Base-by-base conservation (phyloP, 129 eudicot genomes). In the Tagetes erecta region DNA sequence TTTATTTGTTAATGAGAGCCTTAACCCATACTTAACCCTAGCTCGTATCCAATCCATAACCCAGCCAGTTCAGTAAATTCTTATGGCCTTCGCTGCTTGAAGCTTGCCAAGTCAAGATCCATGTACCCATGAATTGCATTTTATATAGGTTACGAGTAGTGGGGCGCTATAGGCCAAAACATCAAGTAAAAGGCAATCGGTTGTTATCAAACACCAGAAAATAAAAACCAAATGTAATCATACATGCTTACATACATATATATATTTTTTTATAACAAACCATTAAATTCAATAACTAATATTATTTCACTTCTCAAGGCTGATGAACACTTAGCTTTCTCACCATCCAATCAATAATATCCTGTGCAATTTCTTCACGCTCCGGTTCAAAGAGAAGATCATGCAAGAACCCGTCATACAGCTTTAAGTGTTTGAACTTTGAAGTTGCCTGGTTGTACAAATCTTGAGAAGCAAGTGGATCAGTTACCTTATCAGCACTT, bases 351-450 rank as follows among this genome's bases (percentile, higher is more conserved):
- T 91, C 86, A 11, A 94, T 94, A 71, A 94, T 94, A 66, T 94
- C 99, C 81, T 80, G 92, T 2, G 87, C 99, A 35, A 94, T 82
- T 67, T 94, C 99, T 78, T 91, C 94, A 3, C 97, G 93, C 75
- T 94, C 99, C 3, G 97, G 97, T 77, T 94, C 99, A 7, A 91
- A 94, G 4, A 94, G 86, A 60, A 94, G 96, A 80, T 94, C 99
- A 47, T 94, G 99, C 84, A 94, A 83, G 78, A 88, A 91, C 49
- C 99, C 99, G 0, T 94, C 94, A 8, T 94, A 94, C 34, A 94
- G 88, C 82, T 87, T 94, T 41, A 94, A 88, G 83, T 94, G 91
- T 84, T 94, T 94, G 87, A 81, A 83, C 78, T 76, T 80, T 40
- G 98, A 94, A 5, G 98, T 67, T 3, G 98, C 97, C 76, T 76